phyloP scores from a whole-genome alignment of 306 rosid genomes.

The Begonia masoniana region DNA sequence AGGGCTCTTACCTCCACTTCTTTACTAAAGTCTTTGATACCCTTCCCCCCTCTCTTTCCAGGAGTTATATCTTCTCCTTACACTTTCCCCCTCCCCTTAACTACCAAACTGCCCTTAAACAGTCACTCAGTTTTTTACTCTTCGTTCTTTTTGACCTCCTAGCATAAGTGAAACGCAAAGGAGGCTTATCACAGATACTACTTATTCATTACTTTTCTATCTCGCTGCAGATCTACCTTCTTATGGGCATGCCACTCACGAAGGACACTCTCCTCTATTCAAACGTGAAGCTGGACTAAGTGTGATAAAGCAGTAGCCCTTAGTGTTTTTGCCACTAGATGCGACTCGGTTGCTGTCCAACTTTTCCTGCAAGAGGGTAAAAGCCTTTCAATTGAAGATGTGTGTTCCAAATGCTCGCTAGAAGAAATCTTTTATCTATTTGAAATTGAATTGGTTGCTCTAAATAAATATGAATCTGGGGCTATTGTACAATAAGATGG shows the following conservation, averaged over 20 bases:
- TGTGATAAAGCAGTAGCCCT: slow-evolving; percentile 8
- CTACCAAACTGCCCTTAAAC: too few relatives aligned
- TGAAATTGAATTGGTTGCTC: neutral
- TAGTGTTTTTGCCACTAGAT: neutral
- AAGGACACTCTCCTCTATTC: slow-evolving; percentile 86
- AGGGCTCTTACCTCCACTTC: too few relatives aligned
- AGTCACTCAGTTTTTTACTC: too few relatives aligned
- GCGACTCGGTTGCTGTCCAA: neutral
- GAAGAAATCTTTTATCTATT: neutral
- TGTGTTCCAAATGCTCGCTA: neutral
- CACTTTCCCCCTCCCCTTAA: too few relatives aligned
- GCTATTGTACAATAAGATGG: neutral
- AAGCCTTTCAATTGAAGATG: neutral
- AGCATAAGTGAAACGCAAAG: too few relatives aligned
- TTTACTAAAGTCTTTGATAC: too few relatives aligned
- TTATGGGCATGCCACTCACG: slow-evolving; percentile 63
- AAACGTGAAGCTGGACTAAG: slow-evolving; percentile 75
- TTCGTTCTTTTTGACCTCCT: too few relatives aligned
- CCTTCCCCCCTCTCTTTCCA: too few relatives aligned
- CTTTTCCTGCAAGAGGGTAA: neutral
- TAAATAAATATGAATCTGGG: neutral
- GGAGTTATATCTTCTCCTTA: too few relatives aligned
- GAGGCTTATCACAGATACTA: neutral
- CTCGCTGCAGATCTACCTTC: slow-evolving; percentile 46
- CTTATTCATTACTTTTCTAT: slow-evolving; percentile 1